Conservation (phyloP, 208 protist genomes). For the Trypanosoma boissoni region DNA sequence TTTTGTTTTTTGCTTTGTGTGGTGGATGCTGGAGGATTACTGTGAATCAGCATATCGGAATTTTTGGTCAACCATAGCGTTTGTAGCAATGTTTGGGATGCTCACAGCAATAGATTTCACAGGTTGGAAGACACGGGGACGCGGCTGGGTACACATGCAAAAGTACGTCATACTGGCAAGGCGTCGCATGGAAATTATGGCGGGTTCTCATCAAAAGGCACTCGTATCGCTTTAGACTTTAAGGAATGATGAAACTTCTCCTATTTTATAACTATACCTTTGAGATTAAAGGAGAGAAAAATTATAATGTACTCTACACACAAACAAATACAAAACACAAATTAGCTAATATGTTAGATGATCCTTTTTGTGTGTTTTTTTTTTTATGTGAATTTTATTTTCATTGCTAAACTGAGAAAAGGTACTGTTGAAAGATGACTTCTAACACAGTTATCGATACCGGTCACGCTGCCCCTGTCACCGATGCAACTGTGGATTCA, state of each 20-base stretch:
- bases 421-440: conserved; percentile 8
- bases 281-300: not conserved
- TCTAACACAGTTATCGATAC: conserved; percentile 58
- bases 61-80: conserved; percentile 76
- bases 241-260: not conserved
- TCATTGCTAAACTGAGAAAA: not conserved
- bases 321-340: not conserved
- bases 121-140: conserved; percentile 33
- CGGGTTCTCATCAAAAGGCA: conserved; percentile 52
- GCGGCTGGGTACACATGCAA: conserved; percentile 76
- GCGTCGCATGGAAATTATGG: conserved; percentile 57
- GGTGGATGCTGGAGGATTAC: conserved; percentile 19
- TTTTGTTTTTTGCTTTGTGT: conserved; percentile 36
- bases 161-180: conserved; percentile 79
- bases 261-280: not conserved
- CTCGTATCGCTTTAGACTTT: conserved; percentile 33
- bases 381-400: not conserved
- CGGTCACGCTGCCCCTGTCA: conserved; percentile 52
- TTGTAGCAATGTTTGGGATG: conserved; percentile 34
- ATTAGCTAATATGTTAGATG: not conserved
- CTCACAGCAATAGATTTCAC: conserved; percentile 43
- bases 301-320: not conserved
- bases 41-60: conserved; percentile 42
- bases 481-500: conserved; percentile 66
- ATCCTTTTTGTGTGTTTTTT: conserved; percentile 8